These are phyloP conservation scores for Boletus bicolor DNA, from an alignment of 768 basidiomycete species.

Conservation along the genomic window DNA sequence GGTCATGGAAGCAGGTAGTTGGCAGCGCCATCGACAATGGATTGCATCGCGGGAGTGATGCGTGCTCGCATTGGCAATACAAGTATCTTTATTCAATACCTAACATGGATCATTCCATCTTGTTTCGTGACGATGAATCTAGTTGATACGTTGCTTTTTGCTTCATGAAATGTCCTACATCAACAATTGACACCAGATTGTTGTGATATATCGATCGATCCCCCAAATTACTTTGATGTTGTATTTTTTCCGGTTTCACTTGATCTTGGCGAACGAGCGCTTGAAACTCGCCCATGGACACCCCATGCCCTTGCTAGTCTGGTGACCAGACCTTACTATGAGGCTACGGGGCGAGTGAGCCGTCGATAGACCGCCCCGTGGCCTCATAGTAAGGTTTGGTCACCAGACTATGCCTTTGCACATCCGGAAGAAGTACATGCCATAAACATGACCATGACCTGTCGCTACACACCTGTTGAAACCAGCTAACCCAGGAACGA, in stretches of 20 bases:
- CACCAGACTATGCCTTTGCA: too few relatives aligned
- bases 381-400: too few relatives aligned
- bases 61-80: not conserved
- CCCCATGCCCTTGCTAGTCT: too few relatives aligned
- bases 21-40: constrained; percentile 40
- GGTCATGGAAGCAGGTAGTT: constrained; percentile 39
- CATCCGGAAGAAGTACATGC: not conserved
- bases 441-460: not conserved
- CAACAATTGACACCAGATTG: too few relatives aligned
- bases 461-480: not conserved
- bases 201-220: not conserved
- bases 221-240: too few relatives aligned
- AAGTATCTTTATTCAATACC: not conserved
- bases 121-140: not conserved
- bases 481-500: too few relatives aligned
- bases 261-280: too few relatives aligned
- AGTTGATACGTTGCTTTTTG: not conserved
- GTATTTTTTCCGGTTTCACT: too few relatives aligned
- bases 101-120: not conserved
- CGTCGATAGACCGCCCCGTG: too few relatives aligned
- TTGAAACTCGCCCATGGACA: too few relatives aligned
- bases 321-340: too few relatives aligned
- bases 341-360: too few relatives aligned
- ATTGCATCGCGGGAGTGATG: constrained; percentile 28
- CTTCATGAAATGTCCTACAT: not conserved